Base-by-base conservation (phyloP, 768 basidiomycete species). In the Boletus bicolor region DNA sequence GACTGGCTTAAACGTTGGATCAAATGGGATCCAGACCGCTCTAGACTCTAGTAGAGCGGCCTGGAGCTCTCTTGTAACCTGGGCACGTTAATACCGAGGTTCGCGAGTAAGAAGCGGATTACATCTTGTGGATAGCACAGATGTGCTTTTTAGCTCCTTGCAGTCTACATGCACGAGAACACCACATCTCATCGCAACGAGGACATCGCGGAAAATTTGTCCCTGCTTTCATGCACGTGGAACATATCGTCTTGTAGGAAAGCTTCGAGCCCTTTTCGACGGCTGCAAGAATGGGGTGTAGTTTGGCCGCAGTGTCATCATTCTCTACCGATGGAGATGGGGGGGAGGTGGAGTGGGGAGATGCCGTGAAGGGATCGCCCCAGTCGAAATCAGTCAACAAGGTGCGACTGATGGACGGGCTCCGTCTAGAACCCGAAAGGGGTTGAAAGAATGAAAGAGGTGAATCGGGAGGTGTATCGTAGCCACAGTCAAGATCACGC, bases 191-290 rank as follows among this genome's bases (percentile, higher is more conserved):
- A 24, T 74, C 69, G 58, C 85, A 87, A 56, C 78, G 80, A 7
- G 78, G 75, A 64, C 85, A 87, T n/a, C 78, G 77, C 14, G 85
- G 85, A 64, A 77, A 87, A 56, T 83, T 81, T 14, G 70, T 67
- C 0, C 85, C 85, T 1, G 64, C 49, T 63, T 79, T 83, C 35
- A 68, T 69, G 63, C 85, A 87, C 1, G 82, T 76, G 10, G 79
- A 76, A 54, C 85, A 87, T 35, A 66, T 60, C 11, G 70, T 63
- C 37, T 68, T 69, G 26, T 62, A 63, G 45, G 81, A 79, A 48
- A 87, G 67, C 62, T 71, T 80, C 5, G 85, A 87, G 30, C 73
- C 71, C 35, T 68, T 69, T 68, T 87, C 85, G 4, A 84, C 66
- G 4, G 72, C 74, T 14, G 76, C 77, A 2, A 86, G 73, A 26